Evolutionary conservation across 2,329 filamentous ascomycete species (phyloP).

Genomic region (Aspergillus ochraceoroseus): DNA sequence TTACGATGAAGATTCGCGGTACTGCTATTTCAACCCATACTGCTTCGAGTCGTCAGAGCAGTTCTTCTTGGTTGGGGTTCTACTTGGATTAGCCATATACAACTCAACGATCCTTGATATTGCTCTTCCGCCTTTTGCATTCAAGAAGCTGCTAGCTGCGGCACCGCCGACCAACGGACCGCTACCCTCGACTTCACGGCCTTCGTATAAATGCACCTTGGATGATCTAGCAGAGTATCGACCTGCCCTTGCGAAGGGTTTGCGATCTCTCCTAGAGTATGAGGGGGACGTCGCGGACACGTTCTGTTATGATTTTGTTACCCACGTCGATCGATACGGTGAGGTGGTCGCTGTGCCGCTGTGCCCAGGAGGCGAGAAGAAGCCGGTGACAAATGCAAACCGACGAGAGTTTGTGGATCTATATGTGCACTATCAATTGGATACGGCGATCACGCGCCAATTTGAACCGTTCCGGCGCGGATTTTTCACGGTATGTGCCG

Average conservation of each 20-base stretch:
- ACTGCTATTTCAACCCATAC: constrained; percentile 89
- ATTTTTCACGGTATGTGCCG: constrained; percentile 86
- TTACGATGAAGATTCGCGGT: constrained; percentile 84
- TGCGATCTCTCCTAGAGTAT: constrained; percentile 72
- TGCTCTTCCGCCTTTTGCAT: constrained; percentile 80
- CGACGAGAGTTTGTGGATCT: constrained; percentile 80
- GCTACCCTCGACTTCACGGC: constrained; percentile 54
- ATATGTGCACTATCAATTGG: constrained; percentile 75
- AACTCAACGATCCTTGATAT: constrained; percentile 91
- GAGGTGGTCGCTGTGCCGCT: constrained; percentile 62
- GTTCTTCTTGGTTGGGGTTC: constrained; percentile 82
- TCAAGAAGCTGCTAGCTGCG: constrained; percentile 76
- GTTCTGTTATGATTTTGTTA: constrained; percentile 77
- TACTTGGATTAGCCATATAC: constrained; percentile 86
- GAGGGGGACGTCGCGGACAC: constrained; percentile 76
- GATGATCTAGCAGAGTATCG: constrained; percentile 79
- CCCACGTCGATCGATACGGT: constrained; percentile 73
- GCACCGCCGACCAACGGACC: constrained; percentile 59
- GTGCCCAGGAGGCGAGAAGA: constrained; percentile 66
- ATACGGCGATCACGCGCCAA: constrained; percentile 70
- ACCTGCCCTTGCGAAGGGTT: constrained; percentile 67
- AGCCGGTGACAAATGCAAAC: constrained; percentile 76
- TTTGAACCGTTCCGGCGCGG: constrained; percentile 93
- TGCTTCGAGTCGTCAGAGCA: constrained; percentile 89
- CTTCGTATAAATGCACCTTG: constrained; percentile 64